These are phyloP conservation scores for Curvularia lunata DNA, from an alignment of 2,329 filamentous ascomycete species.

Conservation along the genomic window DNA sequence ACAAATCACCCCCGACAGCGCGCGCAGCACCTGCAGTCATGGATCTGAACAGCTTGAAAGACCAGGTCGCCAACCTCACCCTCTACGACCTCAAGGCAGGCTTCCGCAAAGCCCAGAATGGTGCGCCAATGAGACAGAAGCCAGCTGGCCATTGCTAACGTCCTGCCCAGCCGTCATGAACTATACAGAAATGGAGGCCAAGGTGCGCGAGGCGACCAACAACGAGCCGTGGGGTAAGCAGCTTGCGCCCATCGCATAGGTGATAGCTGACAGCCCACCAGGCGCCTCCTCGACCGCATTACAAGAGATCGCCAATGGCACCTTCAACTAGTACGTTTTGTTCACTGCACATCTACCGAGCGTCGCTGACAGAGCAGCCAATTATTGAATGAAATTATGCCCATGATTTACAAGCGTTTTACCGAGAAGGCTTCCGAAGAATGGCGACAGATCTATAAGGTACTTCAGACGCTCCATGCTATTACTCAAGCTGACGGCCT, in stretches of 20 bases:
- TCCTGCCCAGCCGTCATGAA: constrained; percentile 83
- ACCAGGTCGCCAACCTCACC: constrained; percentile 87
- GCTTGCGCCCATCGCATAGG: constrained; percentile 59
- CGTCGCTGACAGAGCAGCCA: constrained; percentile 65
- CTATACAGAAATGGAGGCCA: constrained; percentile 73
- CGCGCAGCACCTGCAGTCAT: constrained; percentile 58
- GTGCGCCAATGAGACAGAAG: constrained; percentile 57
- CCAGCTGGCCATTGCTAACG: constrained; percentile 38
- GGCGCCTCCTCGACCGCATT: constrained; percentile 82
- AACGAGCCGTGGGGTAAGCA: constrained; percentile 90
- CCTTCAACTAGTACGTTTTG: constrained; percentile 87
- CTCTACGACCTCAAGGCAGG: constrained; percentile 95
- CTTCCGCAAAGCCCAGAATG: constrained; percentile 96
- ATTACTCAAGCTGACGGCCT: constrained; percentile 23
- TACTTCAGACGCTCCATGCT: constrained; percentile 43
- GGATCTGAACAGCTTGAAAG: constrained; percentile 86
- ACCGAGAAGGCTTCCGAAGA: constrained; percentile 98
- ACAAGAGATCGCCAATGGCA: constrained; percentile 98
- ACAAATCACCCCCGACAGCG: constrained; percentile 5
- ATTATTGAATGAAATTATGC: constrained; percentile 99
- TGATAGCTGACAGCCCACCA: constrained; percentile 27
- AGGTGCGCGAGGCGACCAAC: constrained; percentile 98
- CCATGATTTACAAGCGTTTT: constrained; percentile 99
- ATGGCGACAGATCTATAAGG: constrained; percentile 99
- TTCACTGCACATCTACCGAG: not conserved